These are phyloP conservation scores for Endocladia muricata DNA, from an alignment of 31 red algal species.

Conservation along the genomic window DNA sequence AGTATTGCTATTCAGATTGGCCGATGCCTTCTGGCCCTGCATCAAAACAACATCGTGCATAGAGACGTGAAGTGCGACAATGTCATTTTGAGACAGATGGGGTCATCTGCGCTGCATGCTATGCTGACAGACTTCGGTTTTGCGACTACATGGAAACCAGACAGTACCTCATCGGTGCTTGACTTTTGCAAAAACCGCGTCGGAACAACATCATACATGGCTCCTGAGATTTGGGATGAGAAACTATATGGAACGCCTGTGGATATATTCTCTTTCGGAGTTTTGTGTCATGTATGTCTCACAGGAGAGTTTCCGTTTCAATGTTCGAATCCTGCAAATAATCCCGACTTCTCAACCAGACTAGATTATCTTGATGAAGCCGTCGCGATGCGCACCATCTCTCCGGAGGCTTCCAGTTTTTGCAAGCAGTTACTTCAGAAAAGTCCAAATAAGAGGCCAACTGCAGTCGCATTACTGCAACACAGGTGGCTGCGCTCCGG, in stretches of 20 bases:
- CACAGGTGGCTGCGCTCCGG: constrained; percentile 50
- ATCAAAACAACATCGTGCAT: constrained; percentile 58
- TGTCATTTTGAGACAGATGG: constrained; percentile 28
- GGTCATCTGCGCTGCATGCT: constrained; percentile 7
- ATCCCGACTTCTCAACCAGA: not conserved
- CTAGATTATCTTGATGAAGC: not conserved
- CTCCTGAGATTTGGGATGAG: constrained; percentile 45
- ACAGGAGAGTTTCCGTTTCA: constrained; percentile 45
- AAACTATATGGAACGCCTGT: constrained; percentile 56
- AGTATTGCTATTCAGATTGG: constrained; percentile 46
- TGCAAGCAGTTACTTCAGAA: constrained; percentile 29
- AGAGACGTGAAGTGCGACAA: constrained; percentile 69
- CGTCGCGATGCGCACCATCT: too few species aligned
- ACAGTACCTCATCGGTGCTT: constrained; percentile 5
- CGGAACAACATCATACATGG: constrained; percentile 60
- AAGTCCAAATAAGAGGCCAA: constrained; percentile 36
- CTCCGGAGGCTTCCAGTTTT: constrained; percentile 47
- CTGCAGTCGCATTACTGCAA: constrained; percentile 50
- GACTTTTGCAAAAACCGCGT: constrained; percentile 35
- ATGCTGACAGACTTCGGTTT: constrained; percentile 58
- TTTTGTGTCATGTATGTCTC: constrained; percentile 49
- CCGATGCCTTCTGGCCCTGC: constrained; percentile 44
- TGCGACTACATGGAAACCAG: constrained; percentile 44
- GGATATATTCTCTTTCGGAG: constrained; percentile 63
- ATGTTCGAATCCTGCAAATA: too few species aligned